A percentile compares a stretch with the other conserved stretches of the same genome.
These are phyloP conservation scores for Musa balbisiana DNA, from an alignment of 202 grass and related monocot species.

Conservation along the genomic window DNA sequence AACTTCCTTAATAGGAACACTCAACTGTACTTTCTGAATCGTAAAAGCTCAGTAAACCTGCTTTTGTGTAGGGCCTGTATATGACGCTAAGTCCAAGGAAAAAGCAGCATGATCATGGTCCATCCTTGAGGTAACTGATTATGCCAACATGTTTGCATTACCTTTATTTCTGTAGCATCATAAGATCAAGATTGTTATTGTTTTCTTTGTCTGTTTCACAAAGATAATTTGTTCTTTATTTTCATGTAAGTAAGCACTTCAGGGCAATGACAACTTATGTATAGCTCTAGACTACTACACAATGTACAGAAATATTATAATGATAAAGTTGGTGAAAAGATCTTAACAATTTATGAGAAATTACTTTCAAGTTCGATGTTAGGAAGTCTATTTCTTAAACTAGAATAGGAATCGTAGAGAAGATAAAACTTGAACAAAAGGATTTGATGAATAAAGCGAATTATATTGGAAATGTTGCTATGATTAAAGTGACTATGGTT, in stretches of 20 bases:
- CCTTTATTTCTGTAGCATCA: background rate
- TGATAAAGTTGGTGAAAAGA: background rate
- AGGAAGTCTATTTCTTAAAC: background rate
- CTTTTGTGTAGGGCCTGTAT: constrained; percentile 57
- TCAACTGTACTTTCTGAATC: background rate
- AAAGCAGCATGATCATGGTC: constrained; percentile 43
- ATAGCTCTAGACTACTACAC: background rate
- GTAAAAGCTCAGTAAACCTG: background rate
- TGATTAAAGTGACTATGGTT: no score
- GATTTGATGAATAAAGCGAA: background rate
- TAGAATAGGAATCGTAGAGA: background rate
- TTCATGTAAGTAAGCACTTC: background rate
- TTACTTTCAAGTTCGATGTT: no score
- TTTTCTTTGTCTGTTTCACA: background rate
- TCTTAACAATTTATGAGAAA: no score
- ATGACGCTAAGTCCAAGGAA: constrained; percentile 63
- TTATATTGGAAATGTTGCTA: no score
- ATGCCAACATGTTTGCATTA: background rate
- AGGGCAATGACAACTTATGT: background rate
- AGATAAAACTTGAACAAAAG: background rate
- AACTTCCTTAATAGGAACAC: constrained; percentile 3
- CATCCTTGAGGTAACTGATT: constrained; percentile 44
- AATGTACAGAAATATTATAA: background rate
- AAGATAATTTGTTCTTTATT: background rate
- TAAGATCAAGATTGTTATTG: background rate